These are phyloP conservation scores for Vitis cinerea DNA, from an alignment of 164 flowering plant species.

Conservation along the genomic window DNA sequence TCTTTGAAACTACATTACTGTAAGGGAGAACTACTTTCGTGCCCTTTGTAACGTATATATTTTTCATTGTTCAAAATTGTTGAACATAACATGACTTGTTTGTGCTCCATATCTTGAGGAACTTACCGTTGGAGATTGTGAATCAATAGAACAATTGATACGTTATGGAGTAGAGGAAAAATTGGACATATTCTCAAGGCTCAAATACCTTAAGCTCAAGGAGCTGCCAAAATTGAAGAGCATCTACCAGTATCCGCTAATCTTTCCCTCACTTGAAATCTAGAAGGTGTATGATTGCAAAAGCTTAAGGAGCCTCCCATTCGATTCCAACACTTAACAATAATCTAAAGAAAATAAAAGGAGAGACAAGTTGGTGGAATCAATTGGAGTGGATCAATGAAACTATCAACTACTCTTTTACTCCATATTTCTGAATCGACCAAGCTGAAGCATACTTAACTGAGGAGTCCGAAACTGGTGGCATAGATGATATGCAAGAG, in stretches of 20 bases:
- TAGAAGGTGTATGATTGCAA: background rate
- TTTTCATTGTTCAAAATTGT: background rate
- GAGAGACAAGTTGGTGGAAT: conserved; percentile 9
- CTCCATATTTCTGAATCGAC: too few species aligned
- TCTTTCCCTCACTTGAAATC: background rate
- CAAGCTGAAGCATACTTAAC: too few species aligned
- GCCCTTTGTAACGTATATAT: background rate
- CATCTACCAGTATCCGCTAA: background rate
- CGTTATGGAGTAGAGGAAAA: background rate
- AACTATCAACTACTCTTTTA: background rate
- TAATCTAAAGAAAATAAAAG: background rate
- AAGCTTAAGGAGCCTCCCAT: background rate
- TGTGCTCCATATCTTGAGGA: conserved; percentile 8
- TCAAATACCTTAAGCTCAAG: background rate
- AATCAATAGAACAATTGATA: conserved; percentile 3
- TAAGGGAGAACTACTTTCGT: background rate
- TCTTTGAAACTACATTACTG: too few species aligned
- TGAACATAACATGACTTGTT: conserved; percentile 6
- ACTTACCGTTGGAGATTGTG: background rate
- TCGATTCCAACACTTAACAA: background rate
- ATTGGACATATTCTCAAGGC: background rate
- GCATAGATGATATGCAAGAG: too few species aligned
- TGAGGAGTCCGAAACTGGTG: too few species aligned
- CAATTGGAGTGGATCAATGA: conserved; percentile 1
- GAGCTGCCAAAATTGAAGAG: background rate